A percentile compares a stretch with the other conserved stretches of the same genome.
Evolutionary conservation across 352 stramenopile genomes (phyloP).

Genomic region (Globisporangium mamillatum): DNA sequence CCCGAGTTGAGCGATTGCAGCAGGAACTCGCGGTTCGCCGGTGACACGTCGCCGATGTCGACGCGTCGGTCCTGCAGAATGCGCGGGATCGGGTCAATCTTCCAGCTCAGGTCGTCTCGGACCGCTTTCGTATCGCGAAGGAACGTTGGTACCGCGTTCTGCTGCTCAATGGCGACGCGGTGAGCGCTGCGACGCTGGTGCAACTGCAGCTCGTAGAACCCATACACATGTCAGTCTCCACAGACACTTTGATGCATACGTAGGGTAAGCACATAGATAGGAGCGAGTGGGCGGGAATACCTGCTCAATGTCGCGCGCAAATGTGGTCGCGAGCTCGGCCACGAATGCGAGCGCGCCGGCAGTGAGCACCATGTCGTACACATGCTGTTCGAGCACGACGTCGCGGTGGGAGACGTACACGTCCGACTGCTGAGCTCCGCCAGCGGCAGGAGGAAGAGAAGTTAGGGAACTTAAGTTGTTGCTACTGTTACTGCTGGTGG

Average conservation of each 20-base stretch:
- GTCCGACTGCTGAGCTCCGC: neutral
- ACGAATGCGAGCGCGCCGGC: conserved; percentile 87
- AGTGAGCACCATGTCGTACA: conserved; percentile 78
- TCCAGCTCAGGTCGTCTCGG: conserved; percentile 61
- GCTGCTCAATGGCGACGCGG: conserved; percentile 56
- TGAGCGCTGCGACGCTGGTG: conserved; percentile 53
- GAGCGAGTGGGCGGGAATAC: conserved; percentile 13
- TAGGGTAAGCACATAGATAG: neutral
- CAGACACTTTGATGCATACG: neutral
- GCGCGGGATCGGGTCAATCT: conserved; percentile 51
- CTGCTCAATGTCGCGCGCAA: conserved; percentile 53
- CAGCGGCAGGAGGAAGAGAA: neutral
- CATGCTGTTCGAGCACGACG: conserved; percentile 18
- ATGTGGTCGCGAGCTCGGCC: conserved; percentile 69
- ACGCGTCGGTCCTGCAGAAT: conserved; percentile 89
- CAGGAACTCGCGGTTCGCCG: conserved; percentile 88
- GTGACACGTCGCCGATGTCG: conserved; percentile 91
- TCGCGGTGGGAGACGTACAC: conserved; percentile 33
- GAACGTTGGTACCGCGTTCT: conserved; percentile 83
- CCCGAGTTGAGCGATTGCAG: conserved; percentile 93
- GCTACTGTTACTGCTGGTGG: neutral
- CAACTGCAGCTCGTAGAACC: conserved; percentile 28
- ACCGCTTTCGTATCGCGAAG: conserved; percentile 60
- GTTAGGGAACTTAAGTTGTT: neutral
- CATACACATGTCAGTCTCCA: neutral